phyloP scores from a whole-genome alignment of 2,329 filamentous ascomycete species.

The Colletotrichum sp. region DNA sequence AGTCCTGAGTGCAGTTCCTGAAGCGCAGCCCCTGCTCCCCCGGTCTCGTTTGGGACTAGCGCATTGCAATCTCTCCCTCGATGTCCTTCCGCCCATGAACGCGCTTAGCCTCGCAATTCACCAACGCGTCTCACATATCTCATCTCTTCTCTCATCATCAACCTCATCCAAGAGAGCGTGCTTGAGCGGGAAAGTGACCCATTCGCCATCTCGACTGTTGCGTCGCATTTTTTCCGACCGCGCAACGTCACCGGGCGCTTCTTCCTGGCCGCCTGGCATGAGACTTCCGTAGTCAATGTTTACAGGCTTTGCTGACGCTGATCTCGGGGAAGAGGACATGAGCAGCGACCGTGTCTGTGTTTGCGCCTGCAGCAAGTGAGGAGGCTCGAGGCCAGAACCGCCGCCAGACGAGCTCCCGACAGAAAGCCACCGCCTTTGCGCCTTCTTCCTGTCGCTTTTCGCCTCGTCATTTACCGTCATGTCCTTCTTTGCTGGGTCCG shows the following conservation, averaged over 20 bases:
- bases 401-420: background rate
- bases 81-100: slow-evolving; percentile 15
- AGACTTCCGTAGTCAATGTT: slow-evolving; percentile 18
- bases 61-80: slow-evolving; percentile 19
- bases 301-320: slow-evolving; percentile 13
- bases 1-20: background rate
- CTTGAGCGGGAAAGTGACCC: background rate
- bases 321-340: slow-evolving; percentile 18
- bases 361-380: slow-evolving; percentile 17
- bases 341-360: slow-evolving; percentile 19
- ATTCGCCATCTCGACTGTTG: background rate
- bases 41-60: slow-evolving; percentile 8
- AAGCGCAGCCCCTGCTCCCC: slow-evolving; percentile 3
- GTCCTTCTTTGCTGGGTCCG: slow-evolving; percentile 11
- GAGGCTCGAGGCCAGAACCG: slow-evolving; percentile 10
- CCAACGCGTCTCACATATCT: slow-evolving; percentile 22
- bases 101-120: slow-evolving; percentile 20
- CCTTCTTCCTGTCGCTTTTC: background rate
- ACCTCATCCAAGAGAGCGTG: slow-evolving; percentile 9
- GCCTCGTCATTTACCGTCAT: background rate
- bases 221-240: background rate
- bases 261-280: slow-evolving; percentile 11
- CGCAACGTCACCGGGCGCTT: background rate
- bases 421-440: background rate
- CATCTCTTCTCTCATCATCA: slow-evolving; percentile 20